These are phyloP conservation scores for Penicillium turbatum DNA, from an alignment of 495 filamentous ascomycete species.

Conservation along the genomic window DNA sequence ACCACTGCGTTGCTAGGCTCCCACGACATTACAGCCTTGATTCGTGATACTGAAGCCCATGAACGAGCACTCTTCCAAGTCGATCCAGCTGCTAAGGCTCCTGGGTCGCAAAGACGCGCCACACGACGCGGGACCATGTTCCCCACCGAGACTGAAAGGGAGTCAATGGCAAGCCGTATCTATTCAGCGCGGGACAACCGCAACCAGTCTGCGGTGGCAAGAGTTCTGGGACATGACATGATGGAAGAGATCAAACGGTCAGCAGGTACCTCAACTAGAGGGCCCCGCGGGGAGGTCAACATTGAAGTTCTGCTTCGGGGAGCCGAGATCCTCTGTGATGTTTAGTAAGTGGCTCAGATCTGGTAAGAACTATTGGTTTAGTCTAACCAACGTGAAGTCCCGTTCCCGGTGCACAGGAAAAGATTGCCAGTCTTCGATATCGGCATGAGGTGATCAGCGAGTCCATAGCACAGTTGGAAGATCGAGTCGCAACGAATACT, in stretches of 20 bases:
- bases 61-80: conserved; percentile 94
- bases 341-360: conserved; percentile 58
- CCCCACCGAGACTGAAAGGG: conserved; percentile 35
- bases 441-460: conserved; percentile 68
- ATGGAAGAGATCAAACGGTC: conserved; percentile 72
- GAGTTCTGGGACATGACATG: conserved; percentile 82
- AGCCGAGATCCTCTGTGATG: conserved; percentile 83
- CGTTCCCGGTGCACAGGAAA: conserved; percentile 75
- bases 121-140: conserved; percentile 48
- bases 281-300: conserved; percentile 67
- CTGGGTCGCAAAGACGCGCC: conserved; percentile 37
- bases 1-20: conserved; percentile 85
- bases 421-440: conserved; percentile 65
- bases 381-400: conserved; percentile 44
- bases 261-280: conserved; percentile 38
- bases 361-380: background rate
- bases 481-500: conserved; percentile 70
- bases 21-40: conserved; percentile 89
- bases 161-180: conserved; percentile 48
- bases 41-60: conserved; percentile 92
- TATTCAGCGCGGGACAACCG: conserved; percentile 53
- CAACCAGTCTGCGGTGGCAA: conserved; percentile 81
- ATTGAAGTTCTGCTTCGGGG: conserved; percentile 81
- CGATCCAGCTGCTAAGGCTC: conserved; percentile 54
- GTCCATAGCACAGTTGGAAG: conserved; percentile 75